Conservation (phyloP, 768 basidiomycete genomes). For the Boletus fagicola region DNA sequence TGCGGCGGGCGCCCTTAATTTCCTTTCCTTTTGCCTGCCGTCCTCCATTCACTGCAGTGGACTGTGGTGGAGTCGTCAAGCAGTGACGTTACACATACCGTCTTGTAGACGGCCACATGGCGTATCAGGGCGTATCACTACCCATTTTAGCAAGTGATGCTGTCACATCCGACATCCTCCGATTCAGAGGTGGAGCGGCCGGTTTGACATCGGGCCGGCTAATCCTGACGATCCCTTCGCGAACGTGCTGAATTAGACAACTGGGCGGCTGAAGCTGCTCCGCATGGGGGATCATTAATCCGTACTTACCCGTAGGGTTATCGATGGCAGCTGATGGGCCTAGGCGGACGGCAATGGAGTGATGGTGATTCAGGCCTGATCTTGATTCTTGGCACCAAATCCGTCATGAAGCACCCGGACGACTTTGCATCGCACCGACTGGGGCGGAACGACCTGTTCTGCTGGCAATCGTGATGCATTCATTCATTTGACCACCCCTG, state of each 20-base stretch:
- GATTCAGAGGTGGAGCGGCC: constrained; percentile 5
- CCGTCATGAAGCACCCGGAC: constrained; percentile 5
- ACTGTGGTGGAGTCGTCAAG: constrained; percentile 13
- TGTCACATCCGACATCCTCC: constrained; percentile 31
- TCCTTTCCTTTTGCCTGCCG: constrained; percentile 10
- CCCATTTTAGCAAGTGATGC: constrained; percentile 11
- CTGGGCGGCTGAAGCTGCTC: constrained; percentile 16
- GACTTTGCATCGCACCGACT: constrained; percentile 23
- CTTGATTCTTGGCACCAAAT: no score
- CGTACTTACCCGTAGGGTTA: constrained; percentile 15
- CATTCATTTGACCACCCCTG: constrained; percentile 17
- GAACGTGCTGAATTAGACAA: constrained; percentile 24
- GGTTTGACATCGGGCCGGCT: constrained; percentile 26
- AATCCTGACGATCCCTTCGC: constrained; percentile 35
- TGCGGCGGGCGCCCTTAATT: constrained; percentile 18
- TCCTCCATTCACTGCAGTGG: constrained; percentile 5
- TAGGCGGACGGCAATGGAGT: constrained; percentile 12
- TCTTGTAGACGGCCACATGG: constrained; percentile 20
- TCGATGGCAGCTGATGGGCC: constrained; percentile 19
- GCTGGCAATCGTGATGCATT: constrained; percentile 20
- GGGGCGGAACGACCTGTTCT: constrained; percentile 20
- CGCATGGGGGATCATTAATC: constrained; percentile 27
- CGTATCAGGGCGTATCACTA: constrained; percentile 23
- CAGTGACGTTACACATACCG: constrained; percentile 9
- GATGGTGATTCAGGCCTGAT: constrained; percentile 13